Conservation (phyloP, 2,329 filamentous ascomycete genomes). For the Basipetospora chlamydospora region DNA sequence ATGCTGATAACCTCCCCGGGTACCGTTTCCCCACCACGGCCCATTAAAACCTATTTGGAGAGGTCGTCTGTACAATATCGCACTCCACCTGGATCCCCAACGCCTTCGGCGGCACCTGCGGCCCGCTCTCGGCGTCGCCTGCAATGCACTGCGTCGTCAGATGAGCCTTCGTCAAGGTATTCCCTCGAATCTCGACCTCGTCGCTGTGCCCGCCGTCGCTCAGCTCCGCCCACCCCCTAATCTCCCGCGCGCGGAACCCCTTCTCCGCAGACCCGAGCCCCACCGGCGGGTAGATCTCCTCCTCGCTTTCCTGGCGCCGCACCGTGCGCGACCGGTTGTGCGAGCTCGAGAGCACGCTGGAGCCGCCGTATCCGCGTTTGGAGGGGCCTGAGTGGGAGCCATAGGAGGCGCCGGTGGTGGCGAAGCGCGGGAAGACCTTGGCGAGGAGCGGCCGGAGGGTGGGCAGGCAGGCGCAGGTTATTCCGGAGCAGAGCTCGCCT, state of each 20-base stretch:
- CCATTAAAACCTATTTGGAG: no score
- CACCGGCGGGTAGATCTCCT: background rate
- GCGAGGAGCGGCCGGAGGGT: slow-evolving; percentile 13
- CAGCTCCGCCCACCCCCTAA: background rate
- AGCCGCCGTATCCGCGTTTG: background rate
- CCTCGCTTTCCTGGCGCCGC: slow-evolving; percentile 2
- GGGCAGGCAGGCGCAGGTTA: slow-evolving; percentile 12
- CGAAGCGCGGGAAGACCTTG: slow-evolving; percentile 12
- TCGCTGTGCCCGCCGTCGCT: background rate
- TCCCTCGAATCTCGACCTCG: background rate
- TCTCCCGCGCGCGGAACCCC: background rate
- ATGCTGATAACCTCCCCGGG: no score
- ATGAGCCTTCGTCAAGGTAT: background rate
- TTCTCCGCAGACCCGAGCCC: background rate
- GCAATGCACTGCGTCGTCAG: slow-evolving; percentile 1
- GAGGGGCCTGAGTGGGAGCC: background rate
- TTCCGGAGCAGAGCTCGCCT: slow-evolving; percentile 11
- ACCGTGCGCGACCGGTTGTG: slow-evolving; percentile 4
- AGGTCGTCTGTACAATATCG: slow-evolving; percentile 1
- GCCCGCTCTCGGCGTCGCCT: background rate
- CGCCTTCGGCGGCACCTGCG: background rate
- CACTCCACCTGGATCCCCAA: background rate
- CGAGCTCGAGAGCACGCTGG: slow-evolving; percentile 5
- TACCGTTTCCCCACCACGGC: no score
- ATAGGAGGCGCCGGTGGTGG: background rate